Conservation (phyloP, 495 filamentous ascomycete species). For the Aspergillus conjunctus region DNA sequence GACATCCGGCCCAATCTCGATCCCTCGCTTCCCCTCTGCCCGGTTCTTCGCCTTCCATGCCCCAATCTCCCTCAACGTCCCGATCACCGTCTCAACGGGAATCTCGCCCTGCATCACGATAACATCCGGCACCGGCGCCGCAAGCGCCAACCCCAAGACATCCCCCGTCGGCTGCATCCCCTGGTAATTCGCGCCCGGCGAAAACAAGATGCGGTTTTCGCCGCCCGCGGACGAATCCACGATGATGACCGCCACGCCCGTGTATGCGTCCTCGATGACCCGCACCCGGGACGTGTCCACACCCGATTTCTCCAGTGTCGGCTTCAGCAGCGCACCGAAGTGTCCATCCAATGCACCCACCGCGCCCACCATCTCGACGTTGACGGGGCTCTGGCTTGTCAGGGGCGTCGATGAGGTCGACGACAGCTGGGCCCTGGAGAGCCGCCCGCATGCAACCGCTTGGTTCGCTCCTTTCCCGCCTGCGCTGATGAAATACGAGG, state of each 20-base stretch:
- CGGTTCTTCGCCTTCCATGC: conserved; percentile 47
- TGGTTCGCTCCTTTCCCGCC: conserved; percentile 98
- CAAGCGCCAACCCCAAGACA: conserved; percentile 42
- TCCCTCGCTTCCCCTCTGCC: conserved; percentile 46
- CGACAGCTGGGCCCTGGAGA: conserved; percentile 52
- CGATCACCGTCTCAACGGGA: conserved; percentile 68
- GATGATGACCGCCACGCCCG: conserved; percentile 80
- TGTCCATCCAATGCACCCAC: conserved; percentile 66
- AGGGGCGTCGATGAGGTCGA: conserved; percentile 26
- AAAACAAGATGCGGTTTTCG: conserved; percentile 85
- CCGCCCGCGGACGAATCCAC: conserved; percentile 77
- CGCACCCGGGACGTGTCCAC: conserved; percentile 61
- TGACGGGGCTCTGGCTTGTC: conserved; percentile 53
- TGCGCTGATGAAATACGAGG: conserved; percentile 72
- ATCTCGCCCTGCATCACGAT: conserved; percentile 91
- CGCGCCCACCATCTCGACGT: conserved; percentile 78
- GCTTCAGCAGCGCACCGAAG: conserved; percentile 39
- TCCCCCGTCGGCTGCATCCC: conserved; percentile 46
- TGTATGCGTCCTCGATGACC: conserved; percentile 55
- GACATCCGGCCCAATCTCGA: conserved; percentile 52
- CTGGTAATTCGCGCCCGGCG: conserved; percentile 75
- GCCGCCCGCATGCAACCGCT: conserved; percentile 74
- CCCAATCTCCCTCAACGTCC: conserved; percentile 53
- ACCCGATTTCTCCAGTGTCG: conserved; percentile 58
- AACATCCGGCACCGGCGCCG: conserved; percentile 56